phyloP scores from a whole-genome alignment of 495 filamentous ascomycete genomes.

The Neurospora sp. region DNA sequence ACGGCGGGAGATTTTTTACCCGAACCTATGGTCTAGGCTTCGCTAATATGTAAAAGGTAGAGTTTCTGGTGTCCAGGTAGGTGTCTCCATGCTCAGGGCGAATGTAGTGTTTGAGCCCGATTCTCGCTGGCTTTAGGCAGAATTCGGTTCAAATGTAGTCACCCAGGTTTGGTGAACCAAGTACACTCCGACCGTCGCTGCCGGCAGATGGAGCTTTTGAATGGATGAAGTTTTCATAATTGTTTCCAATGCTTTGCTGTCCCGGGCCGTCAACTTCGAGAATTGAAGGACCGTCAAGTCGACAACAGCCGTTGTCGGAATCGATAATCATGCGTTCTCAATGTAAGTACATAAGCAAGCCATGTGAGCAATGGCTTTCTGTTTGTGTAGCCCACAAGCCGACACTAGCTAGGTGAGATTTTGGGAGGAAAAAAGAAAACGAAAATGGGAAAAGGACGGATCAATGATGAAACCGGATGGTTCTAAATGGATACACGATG shows the following conservation, averaged over 20 bases:
- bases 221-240: neutral
- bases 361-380: neutral
- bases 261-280: neutral
- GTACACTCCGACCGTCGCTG: neutral
- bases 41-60: neutral
- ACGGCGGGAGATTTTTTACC: neutral
- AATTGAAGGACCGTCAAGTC: neutral
- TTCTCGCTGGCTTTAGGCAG: neutral
- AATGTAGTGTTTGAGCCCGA: neutral
- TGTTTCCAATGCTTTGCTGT: neutral
- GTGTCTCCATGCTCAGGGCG: neutral
- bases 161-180: neutral
- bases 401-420: neutral
- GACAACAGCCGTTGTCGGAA: neutral
- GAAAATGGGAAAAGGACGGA: neutral
- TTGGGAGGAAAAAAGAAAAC: neutral
- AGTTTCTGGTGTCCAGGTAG: neutral
- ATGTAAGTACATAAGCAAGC: neutral
- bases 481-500: neutral
- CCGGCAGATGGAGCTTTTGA: neutral
- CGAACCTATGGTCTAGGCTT: neutral
- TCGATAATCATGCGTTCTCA: neutral
- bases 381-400: neutral
- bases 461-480: neutral
- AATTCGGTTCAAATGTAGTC: neutral